Evolutionary conservation across 805 yeast genomes (phyloP), one percentile per base, ranked within the genome.

Genomic region (Hanseniaspora meyeri): DNA sequence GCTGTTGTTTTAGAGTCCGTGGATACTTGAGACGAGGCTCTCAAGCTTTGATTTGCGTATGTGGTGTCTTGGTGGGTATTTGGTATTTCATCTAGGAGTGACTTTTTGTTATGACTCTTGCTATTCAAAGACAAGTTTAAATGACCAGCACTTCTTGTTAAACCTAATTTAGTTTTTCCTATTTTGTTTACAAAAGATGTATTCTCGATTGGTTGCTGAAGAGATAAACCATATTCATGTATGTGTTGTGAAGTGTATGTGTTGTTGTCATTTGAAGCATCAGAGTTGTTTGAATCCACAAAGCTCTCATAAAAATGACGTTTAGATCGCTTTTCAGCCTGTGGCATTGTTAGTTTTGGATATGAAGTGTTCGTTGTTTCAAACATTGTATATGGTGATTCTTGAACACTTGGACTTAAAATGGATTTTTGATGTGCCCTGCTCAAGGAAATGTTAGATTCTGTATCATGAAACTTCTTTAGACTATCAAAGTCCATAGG

Each of bases 61-160:
- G 31, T 36, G 24, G n/a, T 24, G 34, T 4, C 39, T 45, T 19
- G 31, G 4, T 47, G 43, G 24, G 20, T 42, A 60, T 31, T 49
- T 57, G 46, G 51, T 54, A 8, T 67, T 65, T 47, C 67, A 70
- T 1, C 74, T 19, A 34, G 11, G 4, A 46, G 17, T 8, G 37
- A 3, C 11, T 16, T 14, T 27, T 43, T 43, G 32, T 43, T 29
- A 5, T 43, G 47, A 27, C 27, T 50, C 66, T 70, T 47, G 74
- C 77, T 24, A 11, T 40, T 40, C 12, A 77, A 63, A 12, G 80
- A 76, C 51, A 79, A 61, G 56, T 79, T 78, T 59, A 79, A 62
- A 10, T 77, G 66, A 1, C 81, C 81, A 1, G 73, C 77, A 69
- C 81, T 77, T 66, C 83, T 71, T 59, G 80, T 74, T 39, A 78